Percentiles rank a stretch among this genome's conserved stretches.
Evolutionary conservation across 1,284 basidiomycete genomes (phyloP).

Genomic region (Pulchroboletus neoregius): DNA sequence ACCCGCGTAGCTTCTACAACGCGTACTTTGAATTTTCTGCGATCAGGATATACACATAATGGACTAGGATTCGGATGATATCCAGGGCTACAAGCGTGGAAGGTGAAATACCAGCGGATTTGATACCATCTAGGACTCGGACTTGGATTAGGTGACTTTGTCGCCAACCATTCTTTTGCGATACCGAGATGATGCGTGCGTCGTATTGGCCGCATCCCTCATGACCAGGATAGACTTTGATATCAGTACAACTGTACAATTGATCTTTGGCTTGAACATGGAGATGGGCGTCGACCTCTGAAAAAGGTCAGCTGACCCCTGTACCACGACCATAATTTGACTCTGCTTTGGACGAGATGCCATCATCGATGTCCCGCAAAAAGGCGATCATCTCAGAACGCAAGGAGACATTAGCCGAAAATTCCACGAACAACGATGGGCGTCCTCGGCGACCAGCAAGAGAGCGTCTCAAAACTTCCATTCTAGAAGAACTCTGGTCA

Average conservation of each 20-base stretch:
- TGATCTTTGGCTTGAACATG: neutral
- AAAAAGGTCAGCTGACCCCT: constrained; percentile 15
- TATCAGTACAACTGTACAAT: neutral
- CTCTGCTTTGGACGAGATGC: neutral
- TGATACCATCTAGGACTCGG: constrained; percentile 11
- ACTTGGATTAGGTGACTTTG: neutral
- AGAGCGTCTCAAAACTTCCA: constrained; percentile 15
- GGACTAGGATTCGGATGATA: neutral
- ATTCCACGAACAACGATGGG: neutral
- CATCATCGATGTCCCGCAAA: constrained; percentile 17
- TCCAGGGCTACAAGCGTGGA: neutral
- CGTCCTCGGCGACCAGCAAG: constrained; percentile 7
- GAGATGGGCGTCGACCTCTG: too few relatives aligned
- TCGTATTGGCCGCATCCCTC: too few relatives aligned
- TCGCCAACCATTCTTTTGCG: neutral
- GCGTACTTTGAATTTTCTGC: constrained; percentile 53
- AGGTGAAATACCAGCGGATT: constrained; percentile 8
- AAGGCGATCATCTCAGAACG: constrained; percentile 1
- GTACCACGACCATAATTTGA: neutral
- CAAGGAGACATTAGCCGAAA: neutral
- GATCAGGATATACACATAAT: constrained; percentile 42
- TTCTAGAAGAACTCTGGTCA: constrained; percentile 28
- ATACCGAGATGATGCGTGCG: neutral
- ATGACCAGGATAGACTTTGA: neutral
- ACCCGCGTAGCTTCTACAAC: constrained; percentile 44